Conservation (phyloP, 108 stramenopile genomes). For the Licmophora abbreviata region DNA sequence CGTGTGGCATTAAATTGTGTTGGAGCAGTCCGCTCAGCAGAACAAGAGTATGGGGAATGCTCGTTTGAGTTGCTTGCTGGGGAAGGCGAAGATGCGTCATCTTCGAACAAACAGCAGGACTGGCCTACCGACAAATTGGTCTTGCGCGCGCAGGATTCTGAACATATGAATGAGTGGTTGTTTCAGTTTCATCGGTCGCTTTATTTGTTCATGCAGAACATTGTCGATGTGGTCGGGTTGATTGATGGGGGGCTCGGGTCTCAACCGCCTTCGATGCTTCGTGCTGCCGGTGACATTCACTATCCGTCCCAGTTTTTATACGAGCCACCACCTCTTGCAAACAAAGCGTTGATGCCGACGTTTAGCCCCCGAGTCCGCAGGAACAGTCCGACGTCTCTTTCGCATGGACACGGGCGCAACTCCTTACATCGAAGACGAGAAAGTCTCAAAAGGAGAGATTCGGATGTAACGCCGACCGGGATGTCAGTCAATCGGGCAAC, state of each 20-base stretch:
- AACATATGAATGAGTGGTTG: slow-evolving; percentile 72
- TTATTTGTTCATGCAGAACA: slow-evolving; percentile 37
- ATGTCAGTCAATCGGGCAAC: too few relatives aligned
- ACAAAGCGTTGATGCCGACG: too few relatives aligned
- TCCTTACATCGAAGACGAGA: too few relatives aligned
- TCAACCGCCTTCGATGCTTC: too few relatives aligned
- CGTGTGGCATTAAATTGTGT: slow-evolving; percentile 59
- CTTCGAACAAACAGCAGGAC: slow-evolving; percentile 10
- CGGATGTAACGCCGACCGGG: too few relatives aligned
- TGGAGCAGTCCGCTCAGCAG: slow-evolving; percentile 61
- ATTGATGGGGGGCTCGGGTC: too few relatives aligned
- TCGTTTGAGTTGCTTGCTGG: slow-evolving; percentile 57
- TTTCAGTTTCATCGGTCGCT: slow-evolving; percentile 77
- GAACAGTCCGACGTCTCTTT: too few relatives aligned
- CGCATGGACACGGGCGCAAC: too few relatives aligned
- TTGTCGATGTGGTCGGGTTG: slow-evolving; percentile 38
- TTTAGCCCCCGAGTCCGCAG: too few relatives aligned
- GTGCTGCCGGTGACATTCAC: not conserved
- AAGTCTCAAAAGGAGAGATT: too few relatives aligned
- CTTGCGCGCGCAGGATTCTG: slow-evolving; percentile 38
- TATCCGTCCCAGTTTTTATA: not conserved
- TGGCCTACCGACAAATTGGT: slow-evolving; percentile 28
- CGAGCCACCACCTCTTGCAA: too few relatives aligned
- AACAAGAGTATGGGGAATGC: slow-evolving; percentile 50
- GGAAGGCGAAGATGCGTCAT: slow-evolving; percentile 17